Base-by-base conservation (phyloP, 2,329 filamentous ascomycete genomes). In the Verticillium isaacii region DNA sequence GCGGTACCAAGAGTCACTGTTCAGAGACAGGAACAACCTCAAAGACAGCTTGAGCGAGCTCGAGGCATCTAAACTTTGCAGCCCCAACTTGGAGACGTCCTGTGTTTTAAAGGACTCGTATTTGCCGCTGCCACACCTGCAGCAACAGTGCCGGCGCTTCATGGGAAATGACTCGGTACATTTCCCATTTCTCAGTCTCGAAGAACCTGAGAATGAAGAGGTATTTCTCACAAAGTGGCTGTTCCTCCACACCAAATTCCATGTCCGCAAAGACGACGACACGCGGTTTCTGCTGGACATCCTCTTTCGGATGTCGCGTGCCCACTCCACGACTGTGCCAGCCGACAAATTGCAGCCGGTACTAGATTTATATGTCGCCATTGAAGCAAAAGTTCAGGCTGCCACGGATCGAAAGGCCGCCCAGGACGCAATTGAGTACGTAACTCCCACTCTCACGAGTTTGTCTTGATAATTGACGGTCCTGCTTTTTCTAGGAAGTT, bases 131-230 rank as follows among this genome's bases (percentile, higher is more conserved):
- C 32, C 23, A 5, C 17, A 32, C 17, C 41, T 62, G n/a, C 37
- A 32, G 19, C 32, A 56, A 29, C 39, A 36, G 12, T 56, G 50
- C 15, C 14, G 25, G 7, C 54, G 34, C 1, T 62, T 57, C 36
- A 52, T 61, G 55, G 60, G 56, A 14, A 39, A 50, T 17, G 56
- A 57, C 32, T 57, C 55, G 37, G 39, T n/a, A 2, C 55, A 15
- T 23, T 63, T 63, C 23, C 62, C 62, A 32, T 63, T 61, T 59
- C 62, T 63, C 19, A 50, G 45, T 23, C 57, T 63, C 19, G 59
- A 61, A 17, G 50, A 8, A 36, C 11, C 32, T 19, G 52, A 57
- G 17, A 29, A 36, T 19, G 25, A 59, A 37, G 60, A 56, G 19
- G 29, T 57, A 7, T 9, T 61, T 5, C 25, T 39, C 37, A 34